Evolutionary conservation across 2,329 filamentous ascomycete species (phyloP).

Genomic region (Aspergillus sojae): DNA sequence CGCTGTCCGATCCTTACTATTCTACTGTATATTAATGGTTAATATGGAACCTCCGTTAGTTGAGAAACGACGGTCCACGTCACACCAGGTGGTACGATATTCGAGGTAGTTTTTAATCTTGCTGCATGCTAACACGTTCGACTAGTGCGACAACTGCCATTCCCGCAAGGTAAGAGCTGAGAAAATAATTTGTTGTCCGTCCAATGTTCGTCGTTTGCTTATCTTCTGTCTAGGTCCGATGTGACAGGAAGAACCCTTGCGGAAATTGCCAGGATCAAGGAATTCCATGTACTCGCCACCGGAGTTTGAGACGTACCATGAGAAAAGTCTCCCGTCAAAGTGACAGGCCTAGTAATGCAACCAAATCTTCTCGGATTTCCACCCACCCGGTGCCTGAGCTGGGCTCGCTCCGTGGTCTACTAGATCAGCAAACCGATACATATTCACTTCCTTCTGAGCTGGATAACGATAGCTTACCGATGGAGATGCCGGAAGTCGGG

Average conservation of each 20-base stretch:
- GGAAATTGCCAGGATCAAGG: slow-evolving; percentile 27
- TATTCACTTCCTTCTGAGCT: background rate
- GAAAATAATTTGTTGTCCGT: too few relatives aligned
- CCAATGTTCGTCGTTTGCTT: background rate
- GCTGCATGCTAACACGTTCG: background rate
- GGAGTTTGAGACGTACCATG: slow-evolving; percentile 12
- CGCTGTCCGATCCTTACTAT: background rate
- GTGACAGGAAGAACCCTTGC: slow-evolving; percentile 25
- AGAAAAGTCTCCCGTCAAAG: background rate
- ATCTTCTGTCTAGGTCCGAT: slow-evolving; percentile 22
- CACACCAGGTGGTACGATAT: background rate
- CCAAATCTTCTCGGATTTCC: background rate
- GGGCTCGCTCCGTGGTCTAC: background rate
- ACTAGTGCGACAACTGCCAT: slow-evolving; percentile 24
- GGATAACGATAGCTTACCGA: background rate
- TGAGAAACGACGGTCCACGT: background rate
- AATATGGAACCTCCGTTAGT: background rate
- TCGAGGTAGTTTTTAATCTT: background rate
- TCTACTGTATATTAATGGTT: background rate
- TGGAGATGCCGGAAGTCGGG: background rate
- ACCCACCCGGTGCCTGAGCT: background rate
- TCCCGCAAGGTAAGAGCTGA: slow-evolving; percentile 21
- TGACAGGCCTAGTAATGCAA: background rate
- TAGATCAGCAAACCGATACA: background rate
- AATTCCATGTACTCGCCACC: slow-evolving; percentile 15